These are phyloP conservation scores for Hymenoscyphus occultus DNA, from an alignment of 2,329 filamentous ascomycete genomes.

Conservation along the genomic window DNA sequence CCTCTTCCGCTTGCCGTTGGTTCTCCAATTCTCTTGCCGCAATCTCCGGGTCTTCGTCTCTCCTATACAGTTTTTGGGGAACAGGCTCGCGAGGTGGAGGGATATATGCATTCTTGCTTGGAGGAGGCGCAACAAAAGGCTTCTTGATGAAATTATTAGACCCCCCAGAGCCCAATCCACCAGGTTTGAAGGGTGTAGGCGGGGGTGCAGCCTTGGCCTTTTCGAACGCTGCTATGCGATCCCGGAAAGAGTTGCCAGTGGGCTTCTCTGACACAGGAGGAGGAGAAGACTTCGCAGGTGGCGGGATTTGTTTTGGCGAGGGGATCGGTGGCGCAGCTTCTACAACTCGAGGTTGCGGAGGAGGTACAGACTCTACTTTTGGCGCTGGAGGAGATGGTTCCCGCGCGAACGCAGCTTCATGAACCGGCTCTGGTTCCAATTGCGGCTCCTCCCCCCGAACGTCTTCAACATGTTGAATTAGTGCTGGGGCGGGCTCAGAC, in stretches of 20 bases:
- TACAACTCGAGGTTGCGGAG: conserved; percentile 36
- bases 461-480: conserved; percentile 26
- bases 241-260: conserved; percentile 74
- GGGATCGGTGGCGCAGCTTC: conserved; percentile 36
- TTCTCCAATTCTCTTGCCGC: conserved; percentile 64
- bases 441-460: conserved; percentile 35
- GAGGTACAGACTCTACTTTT: conserved; percentile 40
- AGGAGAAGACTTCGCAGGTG: conserved; percentile 47
- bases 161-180: conserved; percentile 55
- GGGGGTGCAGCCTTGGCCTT: conserved; percentile 83
- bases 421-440: conserved; percentile 38
- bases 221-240: conserved; percentile 97
- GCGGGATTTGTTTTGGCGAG: conserved; percentile 27
- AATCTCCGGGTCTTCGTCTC: conserved; percentile 81
- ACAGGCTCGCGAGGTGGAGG: conserved; percentile 70
- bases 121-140: conserved; percentile 91
- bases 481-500: conserved; percentile 37
- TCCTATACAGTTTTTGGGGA: conserved; percentile 72
- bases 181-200: conserved; percentile 84
- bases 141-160: conserved; percentile 84
- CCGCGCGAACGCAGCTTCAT: conserved; percentile 37
- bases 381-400: conserved; percentile 35
- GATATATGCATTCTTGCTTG: conserved; percentile 87
- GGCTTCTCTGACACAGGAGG: conserved; percentile 75
- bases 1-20: conserved; percentile 63